Evolutionary conservation across 2,329 filamentous ascomycete genomes (phyloP), one percentile per base, ranked within the genome.

Genomic region (Botryosphaeria dothidea): DNA sequence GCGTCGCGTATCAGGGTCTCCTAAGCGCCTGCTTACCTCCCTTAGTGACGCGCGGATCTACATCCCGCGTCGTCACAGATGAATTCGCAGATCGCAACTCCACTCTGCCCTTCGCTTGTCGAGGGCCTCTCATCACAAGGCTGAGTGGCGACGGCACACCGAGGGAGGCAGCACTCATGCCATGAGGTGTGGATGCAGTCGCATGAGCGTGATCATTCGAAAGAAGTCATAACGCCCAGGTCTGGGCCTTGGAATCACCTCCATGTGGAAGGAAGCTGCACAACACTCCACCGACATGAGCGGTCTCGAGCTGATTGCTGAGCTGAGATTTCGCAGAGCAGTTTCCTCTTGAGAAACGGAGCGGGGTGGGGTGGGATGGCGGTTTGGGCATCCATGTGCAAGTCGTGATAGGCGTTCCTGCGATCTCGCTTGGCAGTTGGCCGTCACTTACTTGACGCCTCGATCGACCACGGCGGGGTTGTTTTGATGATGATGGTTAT

Each of bases 21-120:
- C 7, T 3, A 34, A 3, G 13, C 7, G 31, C n/a, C 7, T 34
- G 2, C 31, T 3, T 34, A 6, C 13, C 31, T 6, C 31, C 31
- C 31, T 34, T 34, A 11, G 31, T 23, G 34, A 21, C 31, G 29
- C 19, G 34, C 21, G 34, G 52, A 56, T 56, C 52, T 21, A 31
- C 49, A n/a, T 19, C 17, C 49, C 49, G 17, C 41, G 31, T 56
- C 19, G 52, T 56, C 52, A 56, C 52, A 56, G 52, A 56, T 56
- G 6, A 41, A 15, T 41, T 11, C 52, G 52, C 31, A 56, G 52
- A 56, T 56, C 52, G 21, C 17, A 4, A 41, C 38, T 41, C 38
- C 52, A 41, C 34, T 56, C 13, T 13, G 11, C 4, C 38, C 11
- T 27, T 56, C 34, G n/a, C 31, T 56, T 23, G 15, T 34, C 38